Evolutionary conservation across 2,329 filamentous ascomycete species (phyloP).

Genomic region (Penicillium sp.): DNA sequence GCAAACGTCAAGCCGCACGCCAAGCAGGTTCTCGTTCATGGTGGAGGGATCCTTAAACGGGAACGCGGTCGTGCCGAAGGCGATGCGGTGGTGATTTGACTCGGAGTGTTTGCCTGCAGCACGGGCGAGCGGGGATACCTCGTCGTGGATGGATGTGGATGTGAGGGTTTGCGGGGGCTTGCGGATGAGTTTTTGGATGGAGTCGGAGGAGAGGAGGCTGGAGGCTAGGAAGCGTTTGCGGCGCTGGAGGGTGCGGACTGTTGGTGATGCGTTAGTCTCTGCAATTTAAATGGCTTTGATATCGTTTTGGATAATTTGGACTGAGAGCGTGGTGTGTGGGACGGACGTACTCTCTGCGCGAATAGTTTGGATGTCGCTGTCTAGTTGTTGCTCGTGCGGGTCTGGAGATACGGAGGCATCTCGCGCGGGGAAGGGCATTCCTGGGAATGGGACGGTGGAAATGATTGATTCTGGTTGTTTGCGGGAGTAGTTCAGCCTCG

Average conservation of each 20-base stretch:
- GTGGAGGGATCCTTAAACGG: constrained; percentile 46
- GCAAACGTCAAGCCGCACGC: constrained; percentile 47
- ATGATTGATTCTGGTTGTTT: no score
- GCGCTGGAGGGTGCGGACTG: constrained; percentile 44
- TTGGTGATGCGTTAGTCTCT: background rate
- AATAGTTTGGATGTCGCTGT: constrained; percentile 44
- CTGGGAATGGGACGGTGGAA: background rate
- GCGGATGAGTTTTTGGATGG: constrained; percentile 36
- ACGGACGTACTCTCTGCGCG: constrained; percentile 41
- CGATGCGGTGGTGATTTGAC: constrained; percentile 46
- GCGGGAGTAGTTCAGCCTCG: background rate
- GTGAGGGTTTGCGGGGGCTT: constrained; percentile 12
- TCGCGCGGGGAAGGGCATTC: constrained; percentile 11
- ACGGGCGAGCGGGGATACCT: constrained; percentile 36
- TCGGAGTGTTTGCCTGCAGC: constrained; percentile 35
- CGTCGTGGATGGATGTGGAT: constrained; percentile 18
- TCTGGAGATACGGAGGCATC: constrained; percentile 14
- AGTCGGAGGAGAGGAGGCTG: constrained; percentile 44
- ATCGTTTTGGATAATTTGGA: background rate
- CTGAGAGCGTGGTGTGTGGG: background rate
- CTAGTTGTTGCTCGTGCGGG: constrained; percentile 33
- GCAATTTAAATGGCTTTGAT: background rate
- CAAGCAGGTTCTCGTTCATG: constrained; percentile 33
- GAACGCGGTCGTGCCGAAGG: constrained; percentile 48
- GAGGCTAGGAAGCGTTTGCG: constrained; percentile 43